Percentiles rank a stretch among this genome's conserved stretches.
Evolutionary conservation across 495 filamentous ascomycete species (phyloP).

Genomic region (Penicillium lagena): DNA sequence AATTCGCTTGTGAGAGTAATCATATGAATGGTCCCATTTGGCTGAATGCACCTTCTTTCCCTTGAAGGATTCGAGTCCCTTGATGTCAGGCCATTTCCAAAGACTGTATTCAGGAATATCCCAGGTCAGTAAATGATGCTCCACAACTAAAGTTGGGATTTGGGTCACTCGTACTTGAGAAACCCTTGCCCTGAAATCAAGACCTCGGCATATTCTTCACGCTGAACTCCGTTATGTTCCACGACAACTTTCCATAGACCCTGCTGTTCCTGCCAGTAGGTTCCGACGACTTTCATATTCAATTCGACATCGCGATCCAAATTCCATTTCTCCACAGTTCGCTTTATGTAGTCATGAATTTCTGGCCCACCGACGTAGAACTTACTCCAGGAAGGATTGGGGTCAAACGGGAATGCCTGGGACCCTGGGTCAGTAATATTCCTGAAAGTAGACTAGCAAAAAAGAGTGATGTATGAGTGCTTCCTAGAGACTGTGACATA

Average conservation of each 20-base stretch:
- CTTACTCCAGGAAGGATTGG: constrained; percentile 52
- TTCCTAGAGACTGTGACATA: too few relatives aligned
- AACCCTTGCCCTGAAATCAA: constrained; percentile 25
- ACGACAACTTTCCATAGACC: constrained; percentile 24
- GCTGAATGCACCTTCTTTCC: constrained; percentile 48
- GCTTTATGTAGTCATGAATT: constrained; percentile 52
- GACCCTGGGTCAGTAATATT: too few relatives aligned
- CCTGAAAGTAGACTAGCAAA: too few relatives aligned
- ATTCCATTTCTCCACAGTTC: constrained; percentile 45
- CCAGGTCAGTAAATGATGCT: too few relatives aligned
- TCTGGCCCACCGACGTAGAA: constrained; percentile 51
- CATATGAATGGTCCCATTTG: constrained; percentile 34
- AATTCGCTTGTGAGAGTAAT: constrained; percentile 41
- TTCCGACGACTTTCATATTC: constrained; percentile 34
- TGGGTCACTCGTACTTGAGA: constrained; percentile 10
- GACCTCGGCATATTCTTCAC: constrained; percentile 41
- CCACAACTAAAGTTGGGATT: too few relatives aligned
- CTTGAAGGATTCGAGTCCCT: constrained; percentile 39
- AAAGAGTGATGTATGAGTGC: too few relatives aligned
- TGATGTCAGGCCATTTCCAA: constrained; percentile 38
- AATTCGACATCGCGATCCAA: constrained; percentile 42
- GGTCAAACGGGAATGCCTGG: constrained; percentile 43
- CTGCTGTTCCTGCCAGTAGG: constrained; percentile 41
- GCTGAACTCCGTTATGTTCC: constrained; percentile 10
- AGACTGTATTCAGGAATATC: too few relatives aligned